Conservation (phyloP, 345 rosid genomes). For the Gynandropsis gynandra region DNA sequence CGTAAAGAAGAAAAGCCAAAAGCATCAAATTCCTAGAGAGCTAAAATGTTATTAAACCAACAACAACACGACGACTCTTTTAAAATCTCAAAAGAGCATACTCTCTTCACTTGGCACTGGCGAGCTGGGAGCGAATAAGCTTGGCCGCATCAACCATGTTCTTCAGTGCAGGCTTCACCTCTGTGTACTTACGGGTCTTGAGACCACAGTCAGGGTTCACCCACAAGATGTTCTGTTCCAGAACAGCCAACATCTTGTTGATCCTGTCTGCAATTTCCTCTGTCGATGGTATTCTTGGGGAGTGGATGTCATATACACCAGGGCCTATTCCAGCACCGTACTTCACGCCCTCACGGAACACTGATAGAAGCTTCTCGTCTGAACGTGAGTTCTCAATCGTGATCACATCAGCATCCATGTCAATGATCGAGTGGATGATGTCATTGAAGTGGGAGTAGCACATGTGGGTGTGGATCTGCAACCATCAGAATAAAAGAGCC, state of each 20-base stretch:
- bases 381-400: slow-evolving; percentile 99
- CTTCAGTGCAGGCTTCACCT: slow-evolving; percentile 82
- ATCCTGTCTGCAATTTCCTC: slow-evolving; percentile 96
- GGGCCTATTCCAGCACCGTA: slow-evolving; percentile 99
- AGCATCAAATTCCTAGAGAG: too few relatives aligned
- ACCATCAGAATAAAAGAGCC: neutral
- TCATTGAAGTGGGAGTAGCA: slow-evolving; percentile 99
- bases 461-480: slow-evolving; percentile 99
- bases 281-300: slow-evolving; percentile 89
- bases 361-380: slow-evolving; percentile 94
- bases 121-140: slow-evolving; percentile 86
- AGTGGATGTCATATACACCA: slow-evolving; percentile 96
- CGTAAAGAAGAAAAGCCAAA: too few relatives aligned
- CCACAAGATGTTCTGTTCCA: slow-evolving; percentile 92
- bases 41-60: too few relatives aligned
- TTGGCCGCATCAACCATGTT: slow-evolving; percentile 96
- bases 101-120: slow-evolving; percentile 72
- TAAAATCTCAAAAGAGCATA: too few relatives aligned
- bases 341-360: slow-evolving; percentile 97
- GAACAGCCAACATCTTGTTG: slow-evolving; percentile 98
- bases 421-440: slow-evolving; percentile 95
- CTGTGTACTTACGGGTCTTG: slow-evolving; percentile 85
- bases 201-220: slow-evolving; percentile 99
- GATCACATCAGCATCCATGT: slow-evolving; percentile 98
- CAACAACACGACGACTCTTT: too few relatives aligned